Conservation (phyloP, 1,139 yeast species). For the Lodderomyces metapsilosis region DNA sequence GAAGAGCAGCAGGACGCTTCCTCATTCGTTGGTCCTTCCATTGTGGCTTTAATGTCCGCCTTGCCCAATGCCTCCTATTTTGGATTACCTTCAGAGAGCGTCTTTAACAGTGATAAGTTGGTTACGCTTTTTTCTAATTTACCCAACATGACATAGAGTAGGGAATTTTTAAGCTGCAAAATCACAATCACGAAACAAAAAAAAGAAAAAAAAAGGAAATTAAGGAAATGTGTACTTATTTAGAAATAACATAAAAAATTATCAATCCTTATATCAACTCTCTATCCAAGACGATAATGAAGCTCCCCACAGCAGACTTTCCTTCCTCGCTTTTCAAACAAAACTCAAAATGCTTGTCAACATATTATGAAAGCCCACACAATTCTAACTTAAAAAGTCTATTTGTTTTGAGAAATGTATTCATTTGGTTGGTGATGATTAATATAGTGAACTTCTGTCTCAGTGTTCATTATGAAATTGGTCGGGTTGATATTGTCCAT, state of each 20-base stretch:
- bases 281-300: no score
- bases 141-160: slow-evolving; percentile 25
- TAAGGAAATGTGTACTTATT: no score
- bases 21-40: slow-evolving; percentile 50
- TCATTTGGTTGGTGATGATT: slow-evolving; percentile 11
- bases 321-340: slow-evolving; percentile 10
- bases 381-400: slow-evolving; percentile 3
- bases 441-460: slow-evolving; percentile 10
- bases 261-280: no score
- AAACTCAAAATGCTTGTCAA: slow-evolving; percentile 9
- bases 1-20: slow-evolving; percentile 18
- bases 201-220: no score
- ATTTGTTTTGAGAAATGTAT: slow-evolving; percentile 9
- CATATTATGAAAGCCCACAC: slow-evolving; percentile 3
- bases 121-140: slow-evolving; percentile 41
- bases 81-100: slow-evolving; percentile 40
- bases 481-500: slow-evolving; percentile 18
- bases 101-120: slow-evolving; percentile 39
- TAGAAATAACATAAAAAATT: no score
- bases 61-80: slow-evolving; percentile 53
- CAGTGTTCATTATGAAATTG: slow-evolving; percentile 8
- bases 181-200: no score
- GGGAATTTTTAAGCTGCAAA: neutral
- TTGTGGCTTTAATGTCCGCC: slow-evolving; percentile 51
- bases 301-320: slow-evolving; percentile 7